Conservation (phyloP, 2,329 filamentous ascomycete genomes). For the Proliferodiscus dingleyae region DNA sequence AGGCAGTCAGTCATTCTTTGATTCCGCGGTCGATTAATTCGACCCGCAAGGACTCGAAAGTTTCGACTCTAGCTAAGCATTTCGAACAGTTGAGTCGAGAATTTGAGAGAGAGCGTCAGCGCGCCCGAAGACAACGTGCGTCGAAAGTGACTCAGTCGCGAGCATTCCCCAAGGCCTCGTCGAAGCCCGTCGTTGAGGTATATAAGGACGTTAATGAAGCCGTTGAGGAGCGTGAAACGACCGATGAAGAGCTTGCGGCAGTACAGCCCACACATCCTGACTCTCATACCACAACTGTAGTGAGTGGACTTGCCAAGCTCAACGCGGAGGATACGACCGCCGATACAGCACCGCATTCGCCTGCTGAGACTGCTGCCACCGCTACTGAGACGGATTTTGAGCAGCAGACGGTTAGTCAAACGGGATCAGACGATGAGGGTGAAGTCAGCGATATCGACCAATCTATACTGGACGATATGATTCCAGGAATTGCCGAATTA, state of each 20-base stretch:
- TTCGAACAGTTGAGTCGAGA: constrained; percentile 96
- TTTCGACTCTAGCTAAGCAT: constrained; percentile 88
- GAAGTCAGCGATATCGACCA: constrained; percentile 68
- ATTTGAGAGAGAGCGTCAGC: constrained; percentile 80
- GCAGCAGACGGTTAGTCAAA: constrained; percentile 47
- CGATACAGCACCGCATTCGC: constrained; percentile 21
- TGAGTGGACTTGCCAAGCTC: constrained; percentile 28
- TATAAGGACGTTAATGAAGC: constrained; percentile 93
- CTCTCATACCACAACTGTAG: constrained; percentile 23
- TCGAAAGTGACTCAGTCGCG: constrained; percentile 70
- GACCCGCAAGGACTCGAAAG: constrained; percentile 68
- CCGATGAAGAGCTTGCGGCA: constrained; percentile 53
- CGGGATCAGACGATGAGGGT: constrained; percentile 65
- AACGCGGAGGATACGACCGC: constrained; percentile 17
- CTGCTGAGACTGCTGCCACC: constrained; percentile 28
- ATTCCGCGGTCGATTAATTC: constrained; percentile 80
- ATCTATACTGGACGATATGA: constrained; percentile 62
- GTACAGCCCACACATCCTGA: constrained; percentile 33
- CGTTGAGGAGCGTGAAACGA: constrained; percentile 71
- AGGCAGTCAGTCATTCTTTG: constrained; percentile 57
- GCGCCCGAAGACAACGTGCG: constrained; percentile 76
- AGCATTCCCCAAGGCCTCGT: constrained; percentile 83
- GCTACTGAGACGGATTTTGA: constrained; percentile 38
- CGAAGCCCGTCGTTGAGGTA: constrained; percentile 93
- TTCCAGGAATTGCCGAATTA: constrained; percentile 58